Evolutionary conservation across 1,284 basidiomycete species (phyloP).

Genomic region (Leccinum solheimii): DNA sequence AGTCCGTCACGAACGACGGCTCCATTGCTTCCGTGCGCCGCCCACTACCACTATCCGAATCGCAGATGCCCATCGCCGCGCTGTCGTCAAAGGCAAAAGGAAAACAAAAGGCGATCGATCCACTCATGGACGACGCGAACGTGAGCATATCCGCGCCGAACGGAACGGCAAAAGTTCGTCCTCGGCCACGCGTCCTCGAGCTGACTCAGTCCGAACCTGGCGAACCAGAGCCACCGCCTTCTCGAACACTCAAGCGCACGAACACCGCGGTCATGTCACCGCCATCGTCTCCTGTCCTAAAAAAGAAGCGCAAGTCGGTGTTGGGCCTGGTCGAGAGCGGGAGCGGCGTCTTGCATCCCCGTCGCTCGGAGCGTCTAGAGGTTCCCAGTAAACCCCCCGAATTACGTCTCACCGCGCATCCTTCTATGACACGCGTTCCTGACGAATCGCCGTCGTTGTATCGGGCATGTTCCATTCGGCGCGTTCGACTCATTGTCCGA

Average conservation of each 20-base stretch:
- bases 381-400: constrained; percentile 20
- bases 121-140: constrained; percentile 27
- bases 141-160: constrained; percentile 14
- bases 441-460: constrained; percentile 6
- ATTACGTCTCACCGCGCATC: not conserved
- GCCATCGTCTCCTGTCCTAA: constrained; percentile 19
- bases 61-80: constrained; percentile 1
- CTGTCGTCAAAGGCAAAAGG: constrained; percentile 34
- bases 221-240: not conserved
- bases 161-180: constrained; percentile 14
- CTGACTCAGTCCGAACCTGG: not conserved
- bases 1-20: constrained; percentile 15
- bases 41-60: constrained; percentile 4
- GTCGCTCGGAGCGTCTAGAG: constrained; percentile 29
- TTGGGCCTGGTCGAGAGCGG: constrained; percentile 6
- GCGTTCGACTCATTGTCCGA: constrained; percentile 70
- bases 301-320: constrained; percentile 29
- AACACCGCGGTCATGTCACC: constrained; percentile 16
- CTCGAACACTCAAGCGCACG: constrained; percentile 21
- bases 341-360: constrained; percentile 7
- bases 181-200: not conserved
- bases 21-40: constrained; percentile 8
- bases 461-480: constrained; percentile 44
- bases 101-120: constrained; percentile 39
- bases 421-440: not conserved